phyloP scores from a whole-genome alignment of 2,329 filamentous ascomycete species.

The Cryphonectria naterciae region DNA sequence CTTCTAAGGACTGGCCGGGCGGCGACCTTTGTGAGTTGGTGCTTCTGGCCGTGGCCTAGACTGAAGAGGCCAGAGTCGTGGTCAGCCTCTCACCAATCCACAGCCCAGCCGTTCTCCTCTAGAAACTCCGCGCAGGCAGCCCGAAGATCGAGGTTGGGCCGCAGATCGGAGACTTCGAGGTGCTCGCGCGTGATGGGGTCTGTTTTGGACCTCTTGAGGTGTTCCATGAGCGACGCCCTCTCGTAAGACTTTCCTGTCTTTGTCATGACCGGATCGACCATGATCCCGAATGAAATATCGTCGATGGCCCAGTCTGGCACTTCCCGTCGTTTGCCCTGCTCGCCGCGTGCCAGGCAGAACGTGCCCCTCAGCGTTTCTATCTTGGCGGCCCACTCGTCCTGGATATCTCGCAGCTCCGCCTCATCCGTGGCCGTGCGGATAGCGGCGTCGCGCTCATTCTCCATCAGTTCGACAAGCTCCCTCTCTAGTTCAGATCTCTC shows the following conservation, averaged over 20 bases:
- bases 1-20: too few relatives aligned
- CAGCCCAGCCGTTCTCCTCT: slow-evolving; percentile 86
- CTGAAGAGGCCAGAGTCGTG: slow-evolving; percentile 12
- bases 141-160: slow-evolving; percentile 81
- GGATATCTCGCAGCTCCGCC: slow-evolving; percentile 54
- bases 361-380: slow-evolving; percentile 47
- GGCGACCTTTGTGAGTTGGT: background rate
- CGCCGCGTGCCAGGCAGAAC: slow-evolving; percentile 56
- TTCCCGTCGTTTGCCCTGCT: slow-evolving; percentile 53
- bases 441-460: slow-evolving; percentile 49
- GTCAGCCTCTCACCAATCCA: slow-evolving; percentile 71
- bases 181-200: slow-evolving; percentile 86
- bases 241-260: slow-evolving; percentile 92
- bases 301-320: slow-evolving; percentile 80
- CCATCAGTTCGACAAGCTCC: slow-evolving; percentile 60
- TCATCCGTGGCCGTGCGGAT: slow-evolving; percentile 45
- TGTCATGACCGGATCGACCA: slow-evolving; percentile 75
- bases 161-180: slow-evolving; percentile 68
- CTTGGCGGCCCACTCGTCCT: slow-evolving; percentile 53
- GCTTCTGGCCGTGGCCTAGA: background rate
- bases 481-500: slow-evolving; percentile 61
- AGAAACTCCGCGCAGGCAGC: slow-evolving; percentile 86
- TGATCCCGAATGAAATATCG: slow-evolving; percentile 74
- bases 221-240: slow-evolving; percentile 80
- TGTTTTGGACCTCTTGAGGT: slow-evolving; percentile 72